Evolutionary conservation across 2,329 filamentous ascomycete species (phyloP).

Genomic region (Nemania sp.): DNA sequence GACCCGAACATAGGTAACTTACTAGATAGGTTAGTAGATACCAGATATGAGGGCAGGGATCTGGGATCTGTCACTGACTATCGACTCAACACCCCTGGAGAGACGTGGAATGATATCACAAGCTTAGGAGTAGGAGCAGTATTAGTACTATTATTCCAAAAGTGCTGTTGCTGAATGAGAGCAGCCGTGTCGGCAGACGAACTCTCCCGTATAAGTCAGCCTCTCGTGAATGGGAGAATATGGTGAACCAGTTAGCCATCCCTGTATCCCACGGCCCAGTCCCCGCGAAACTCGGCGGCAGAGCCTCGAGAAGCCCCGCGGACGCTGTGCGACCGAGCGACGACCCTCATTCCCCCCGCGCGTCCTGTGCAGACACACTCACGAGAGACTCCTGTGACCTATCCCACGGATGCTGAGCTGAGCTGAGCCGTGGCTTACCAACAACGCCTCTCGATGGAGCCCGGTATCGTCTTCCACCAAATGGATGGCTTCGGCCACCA

Average conservation of each 20-base stretch:
- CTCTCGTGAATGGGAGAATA: background rate
- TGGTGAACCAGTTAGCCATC: constrained; percentile 6
- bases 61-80: constrained; percentile 12
- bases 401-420: background rate
- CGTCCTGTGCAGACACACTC: constrained; percentile 26
- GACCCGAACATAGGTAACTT: no score
- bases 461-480: constrained; percentile 61
- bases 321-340: constrained; percentile 31
- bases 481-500: constrained; percentile 52
- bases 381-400: constrained; percentile 21
- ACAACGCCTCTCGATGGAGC: constrained; percentile 54
- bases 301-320: constrained; percentile 25
- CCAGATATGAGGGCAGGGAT: constrained; percentile 11
- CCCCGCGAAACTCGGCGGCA: constrained; percentile 10
- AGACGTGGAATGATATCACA: constrained; percentile 14
- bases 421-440: background rate
- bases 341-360: constrained; percentile 15
- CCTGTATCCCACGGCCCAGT: constrained; percentile 1
- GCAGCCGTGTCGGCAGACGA: no score
- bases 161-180: no score
- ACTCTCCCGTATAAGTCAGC: background rate
- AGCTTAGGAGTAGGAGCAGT: background rate
- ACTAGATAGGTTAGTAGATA: background rate
- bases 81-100: constrained; percentile 8
- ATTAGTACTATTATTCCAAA: no score